These are phyloP conservation scores for Sutorius eximius DNA, from an alignment of 1,284 basidiomycete species.

Conservation along the genomic window DNA sequence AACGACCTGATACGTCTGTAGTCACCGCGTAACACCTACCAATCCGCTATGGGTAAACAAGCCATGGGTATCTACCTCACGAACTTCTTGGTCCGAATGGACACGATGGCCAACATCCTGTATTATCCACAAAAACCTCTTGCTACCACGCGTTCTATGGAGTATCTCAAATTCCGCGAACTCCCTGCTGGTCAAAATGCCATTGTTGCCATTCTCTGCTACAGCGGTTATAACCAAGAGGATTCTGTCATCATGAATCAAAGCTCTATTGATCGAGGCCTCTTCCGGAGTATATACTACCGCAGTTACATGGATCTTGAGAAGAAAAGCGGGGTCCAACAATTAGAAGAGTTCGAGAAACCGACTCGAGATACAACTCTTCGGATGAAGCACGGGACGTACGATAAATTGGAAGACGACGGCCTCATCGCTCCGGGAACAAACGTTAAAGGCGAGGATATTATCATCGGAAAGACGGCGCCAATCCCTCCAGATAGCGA, in stretches of 20 bases:
- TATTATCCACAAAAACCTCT: conserved; percentile 99
- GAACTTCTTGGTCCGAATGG: conserved; percentile 96
- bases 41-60: conserved; percentile 99
- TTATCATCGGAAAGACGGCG: conserved; percentile 99
- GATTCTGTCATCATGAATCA: conserved; percentile 99
- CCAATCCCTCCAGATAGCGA: conserved; percentile 96
- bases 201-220: conserved; percentile 97
- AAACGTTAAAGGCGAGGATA: conserved; percentile 94
- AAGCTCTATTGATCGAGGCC: conserved; percentile 94
- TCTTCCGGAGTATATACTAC: conserved; percentile 99
- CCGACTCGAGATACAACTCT: conserved; percentile 92
- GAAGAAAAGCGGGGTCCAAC: conserved; percentile 93
- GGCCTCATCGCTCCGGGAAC: conserved; percentile 95
- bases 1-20: conserved; percentile 37
- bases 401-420: conserved; percentile 97
- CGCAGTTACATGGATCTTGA: conserved; percentile 98
- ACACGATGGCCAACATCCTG: conserved; percentile 98
- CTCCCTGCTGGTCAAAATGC: conserved; percentile 98
- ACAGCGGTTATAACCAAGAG: conserved; percentile 99
- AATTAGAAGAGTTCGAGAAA: conserved; percentile 96
- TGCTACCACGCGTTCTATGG: conserved; percentile 98
- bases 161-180: conserved; percentile 97
- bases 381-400: conserved; percentile 97
- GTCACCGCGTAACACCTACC: conserved; percentile 99
- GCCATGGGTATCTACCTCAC: conserved; percentile 99